Evolutionary conservation across 495 filamentous ascomycete species (phyloP).

Genomic region (Hyaloscypha finlandica): DNA sequence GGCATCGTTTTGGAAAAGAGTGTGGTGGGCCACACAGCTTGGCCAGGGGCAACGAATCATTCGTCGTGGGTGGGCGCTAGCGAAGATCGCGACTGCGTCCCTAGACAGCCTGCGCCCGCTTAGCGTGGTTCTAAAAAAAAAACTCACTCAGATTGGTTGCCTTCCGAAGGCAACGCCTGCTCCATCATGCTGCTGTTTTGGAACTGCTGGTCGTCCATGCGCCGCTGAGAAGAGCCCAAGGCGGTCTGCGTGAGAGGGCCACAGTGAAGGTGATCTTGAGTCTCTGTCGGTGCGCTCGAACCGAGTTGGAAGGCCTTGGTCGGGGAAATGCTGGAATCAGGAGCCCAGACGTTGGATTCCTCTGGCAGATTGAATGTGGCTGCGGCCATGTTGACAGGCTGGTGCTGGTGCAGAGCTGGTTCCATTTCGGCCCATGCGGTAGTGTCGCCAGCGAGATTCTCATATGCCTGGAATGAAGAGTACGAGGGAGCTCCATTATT

Average conservation of each 20-base stretch:
- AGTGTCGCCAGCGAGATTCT: too few species aligned
- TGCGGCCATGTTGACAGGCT: not conserved
- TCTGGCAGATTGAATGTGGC: not conserved
- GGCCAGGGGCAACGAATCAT: too few species aligned
- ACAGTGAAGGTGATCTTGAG: not conserved
- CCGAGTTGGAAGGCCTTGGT: not conserved
- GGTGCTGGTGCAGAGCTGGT: not conserved
- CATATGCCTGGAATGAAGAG: not conserved
- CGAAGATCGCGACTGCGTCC: too few species aligned
- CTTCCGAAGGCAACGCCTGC: not conserved
- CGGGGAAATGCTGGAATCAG: not conserved
- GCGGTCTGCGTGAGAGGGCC: not conserved
- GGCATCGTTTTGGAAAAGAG: not conserved
- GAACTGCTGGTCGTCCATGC: not conserved
- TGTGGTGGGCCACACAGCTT: too few species aligned
- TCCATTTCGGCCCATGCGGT: not conserved
- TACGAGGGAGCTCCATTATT: not conserved
- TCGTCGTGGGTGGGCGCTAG: too few species aligned
- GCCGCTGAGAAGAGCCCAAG: not conserved
- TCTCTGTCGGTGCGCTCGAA: not conserved
- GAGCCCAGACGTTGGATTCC: not conserved
- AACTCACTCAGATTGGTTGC: not conserved
- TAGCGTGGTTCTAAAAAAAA: not conserved
- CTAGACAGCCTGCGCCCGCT: too few species aligned
- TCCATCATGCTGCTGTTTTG: not conserved